A percentile compares a stretch with the other conserved stretches of the same genome.
Conservation (phyloP, 2,329 filamentous ascomycete species). For the Teratosphaeria pseudoeucalypti region DNA sequence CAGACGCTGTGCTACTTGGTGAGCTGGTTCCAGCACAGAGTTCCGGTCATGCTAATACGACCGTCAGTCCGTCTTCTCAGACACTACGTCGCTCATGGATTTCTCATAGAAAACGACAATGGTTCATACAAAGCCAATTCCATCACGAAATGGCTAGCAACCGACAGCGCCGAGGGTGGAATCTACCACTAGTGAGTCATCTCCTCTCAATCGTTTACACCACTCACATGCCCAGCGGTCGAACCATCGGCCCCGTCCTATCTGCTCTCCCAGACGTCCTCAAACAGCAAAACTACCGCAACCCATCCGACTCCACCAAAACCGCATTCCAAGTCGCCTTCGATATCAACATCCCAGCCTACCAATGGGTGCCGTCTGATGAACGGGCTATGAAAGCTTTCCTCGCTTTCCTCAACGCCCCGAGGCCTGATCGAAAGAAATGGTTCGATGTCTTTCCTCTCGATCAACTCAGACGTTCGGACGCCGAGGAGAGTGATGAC, state of each 20-base stretch:
- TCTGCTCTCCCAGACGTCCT: conserved; percentile 3
- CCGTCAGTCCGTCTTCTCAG: conserved; percentile 1
- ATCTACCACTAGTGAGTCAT: conserved; percentile 3
- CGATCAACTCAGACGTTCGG: background rate
- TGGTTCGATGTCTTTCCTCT: conserved; percentile 5
- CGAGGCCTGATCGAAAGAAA: background rate
- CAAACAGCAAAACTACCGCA: conserved; percentile 2
- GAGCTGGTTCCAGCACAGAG: background rate
- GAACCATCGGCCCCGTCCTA: background rate
- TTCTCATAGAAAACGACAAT: conserved; percentile 1
- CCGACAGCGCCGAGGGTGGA: conserved; percentile 4
- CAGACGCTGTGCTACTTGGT: background rate
- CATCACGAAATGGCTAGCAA: conserved; percentile 6
- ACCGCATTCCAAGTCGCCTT: conserved; percentile 3
- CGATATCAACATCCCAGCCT: conserved; percentile 1
- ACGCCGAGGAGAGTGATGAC: background rate
- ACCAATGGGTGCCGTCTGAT: conserved; percentile 3
- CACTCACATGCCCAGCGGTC: background rate
- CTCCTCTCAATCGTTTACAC: background rate
- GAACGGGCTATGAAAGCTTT: conserved; percentile 2
- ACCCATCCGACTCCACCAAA: background rate
- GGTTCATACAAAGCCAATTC: conserved; percentile 3
- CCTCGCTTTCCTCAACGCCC: conserved; percentile 4
- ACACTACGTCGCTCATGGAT: conserved; percentile 2
- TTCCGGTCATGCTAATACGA: background rate